Base-by-base conservation (phyloP, 306 rosid genomes). In the Herpetospermum pedunculosum region DNA sequence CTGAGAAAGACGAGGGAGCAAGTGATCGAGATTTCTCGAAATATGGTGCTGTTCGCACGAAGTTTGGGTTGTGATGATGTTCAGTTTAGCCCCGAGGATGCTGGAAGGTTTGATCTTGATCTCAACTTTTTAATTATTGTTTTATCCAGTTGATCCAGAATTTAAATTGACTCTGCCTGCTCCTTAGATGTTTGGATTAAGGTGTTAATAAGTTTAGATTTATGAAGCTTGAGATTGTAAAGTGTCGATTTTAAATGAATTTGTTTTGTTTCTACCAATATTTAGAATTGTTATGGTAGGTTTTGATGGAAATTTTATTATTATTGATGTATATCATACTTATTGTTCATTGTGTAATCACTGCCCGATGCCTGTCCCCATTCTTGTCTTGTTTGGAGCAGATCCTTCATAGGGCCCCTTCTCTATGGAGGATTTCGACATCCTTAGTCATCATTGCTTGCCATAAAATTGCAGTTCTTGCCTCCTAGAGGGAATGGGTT, bases 31-130 rank as follows among this genome's bases (percentile, higher is more conserved):
- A 86, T 84, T 64, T 94, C 97, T 0, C 78, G 88, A 59, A 81
- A 9, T 14, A 90, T 88, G 97, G 97, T 93, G 25, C 82, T 63
- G 69, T 89, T 84, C 49, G 97, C 98, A 0, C 81, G 94, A 79
- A 85, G 94, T 70, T 86, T 93, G 77, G 98, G 97, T 5, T 93
- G 93, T 26, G 57, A 89, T 0, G 98, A 93, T 57, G 94, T 93
- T 1, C 94, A 91, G 81, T 93, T 93, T 82, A 90, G 97, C 75
- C 96, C 97, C 0, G 97, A 93, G 84, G 98, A 93, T 81, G 98
- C 97, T 37, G 94, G 98, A 19, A 91, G 96, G 98, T 88, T 15
- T 29, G 69, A 18, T 16, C 76, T 70, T 69, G 23, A 23, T 18
- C 28, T 52, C 49, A n/a, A n/a, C n/a, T n/a, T n/a, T n/a, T n/a